These are phyloP conservation scores for Solanum pinnatisectum DNA, from an alignment of 257 asterid genomes.

Conservation along the genomic window DNA sequence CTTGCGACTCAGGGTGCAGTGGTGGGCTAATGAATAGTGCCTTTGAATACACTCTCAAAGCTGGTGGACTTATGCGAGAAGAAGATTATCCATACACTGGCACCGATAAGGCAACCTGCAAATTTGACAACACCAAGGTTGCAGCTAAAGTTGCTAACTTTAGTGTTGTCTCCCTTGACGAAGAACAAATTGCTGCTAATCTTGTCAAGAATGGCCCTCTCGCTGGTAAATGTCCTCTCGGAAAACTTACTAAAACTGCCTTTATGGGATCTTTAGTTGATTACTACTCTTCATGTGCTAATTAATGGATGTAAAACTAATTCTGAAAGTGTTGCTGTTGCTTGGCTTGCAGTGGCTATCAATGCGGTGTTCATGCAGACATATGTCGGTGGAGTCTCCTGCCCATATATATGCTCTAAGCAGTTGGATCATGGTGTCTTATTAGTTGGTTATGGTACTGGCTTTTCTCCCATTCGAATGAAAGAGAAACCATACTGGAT, in stretches of 20 bases:
- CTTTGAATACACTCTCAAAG: conserved; percentile 68
- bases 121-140: conserved; percentile 61
- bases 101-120: conserved; percentile 61
- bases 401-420: conserved; percentile 73
- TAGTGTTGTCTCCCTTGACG: conserved; percentile 79
- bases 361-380: conserved; percentile 89
- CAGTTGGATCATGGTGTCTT: conserved; percentile 69
- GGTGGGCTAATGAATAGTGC: conserved; percentile 94
- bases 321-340: not conserved
- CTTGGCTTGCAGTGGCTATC: conserved; percentile 57
- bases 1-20: conserved; percentile 82
- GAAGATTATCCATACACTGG: conserved; percentile 85
- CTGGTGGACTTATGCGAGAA: conserved; percentile 87
- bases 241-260: not conserved
- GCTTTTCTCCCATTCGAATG: conserved; percentile 55
- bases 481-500: conserved; percentile 79
- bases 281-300: not conserved
- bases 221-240: conserved; percentile 45
- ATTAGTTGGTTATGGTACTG: conserved; percentile 72
- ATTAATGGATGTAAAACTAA: not conserved
- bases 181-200: conserved; percentile 87
- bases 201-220: conserved; percentile 87
- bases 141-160: conserved; percentile 83
- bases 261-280: not conserved
- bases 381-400: conserved; percentile 72